phyloP scores from a whole-genome alignment of 768 basidiomycete species.

The Auricularia sp. region DNA sequence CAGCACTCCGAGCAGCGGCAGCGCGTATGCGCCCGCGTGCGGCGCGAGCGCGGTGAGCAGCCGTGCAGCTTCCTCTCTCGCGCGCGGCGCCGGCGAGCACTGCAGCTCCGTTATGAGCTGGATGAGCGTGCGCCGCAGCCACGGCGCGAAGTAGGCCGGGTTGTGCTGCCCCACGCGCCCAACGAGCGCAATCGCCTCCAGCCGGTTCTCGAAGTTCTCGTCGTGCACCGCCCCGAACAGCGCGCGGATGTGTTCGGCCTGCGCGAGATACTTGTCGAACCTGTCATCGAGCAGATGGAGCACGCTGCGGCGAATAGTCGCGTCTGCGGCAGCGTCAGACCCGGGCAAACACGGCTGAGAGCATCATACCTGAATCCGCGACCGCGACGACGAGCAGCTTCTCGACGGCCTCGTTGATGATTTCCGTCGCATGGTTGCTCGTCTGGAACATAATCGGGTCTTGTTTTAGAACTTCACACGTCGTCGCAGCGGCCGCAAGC shows the following conservation, averaged over 20 bases:
- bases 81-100: slow-evolving; percentile 34
- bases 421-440: slow-evolving; percentile 35
- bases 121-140: slow-evolving; percentile 35
- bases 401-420: slow-evolving; percentile 38
- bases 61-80: slow-evolving; percentile 33
- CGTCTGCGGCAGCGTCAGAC: slow-evolving; percentile 18
- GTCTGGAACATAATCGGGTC: slow-evolving; percentile 39
- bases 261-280: slow-evolving; percentile 39
- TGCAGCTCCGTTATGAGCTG: slow-evolving; percentile 40
- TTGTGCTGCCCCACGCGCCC: slow-evolving; percentile 36
- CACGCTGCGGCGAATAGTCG: slow-evolving; percentile 32
- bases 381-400: slow-evolving; percentile 36
- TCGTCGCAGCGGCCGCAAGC: slow-evolving; percentile 32
- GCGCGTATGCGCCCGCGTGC: slow-evolving; percentile 34
- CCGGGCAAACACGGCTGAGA: slow-evolving; percentile 1
- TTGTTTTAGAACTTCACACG: slow-evolving; percentile 32
- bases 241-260: slow-evolving; percentile 38
- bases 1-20: slow-evolving; percentile 36
- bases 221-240: slow-evolving; percentile 42
- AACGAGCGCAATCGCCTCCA: slow-evolving; percentile 35
- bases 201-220: slow-evolving; percentile 35
- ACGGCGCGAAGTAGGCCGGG: slow-evolving; percentile 42
- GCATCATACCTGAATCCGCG: slow-evolving; percentile 31
- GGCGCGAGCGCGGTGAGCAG: slow-evolving; percentile 36
- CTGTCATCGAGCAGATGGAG: slow-evolving; percentile 32